Evolutionary conservation across 2,329 filamentous ascomycete species (phyloP).

Genomic region (Verticillium klebahnii): DNA sequence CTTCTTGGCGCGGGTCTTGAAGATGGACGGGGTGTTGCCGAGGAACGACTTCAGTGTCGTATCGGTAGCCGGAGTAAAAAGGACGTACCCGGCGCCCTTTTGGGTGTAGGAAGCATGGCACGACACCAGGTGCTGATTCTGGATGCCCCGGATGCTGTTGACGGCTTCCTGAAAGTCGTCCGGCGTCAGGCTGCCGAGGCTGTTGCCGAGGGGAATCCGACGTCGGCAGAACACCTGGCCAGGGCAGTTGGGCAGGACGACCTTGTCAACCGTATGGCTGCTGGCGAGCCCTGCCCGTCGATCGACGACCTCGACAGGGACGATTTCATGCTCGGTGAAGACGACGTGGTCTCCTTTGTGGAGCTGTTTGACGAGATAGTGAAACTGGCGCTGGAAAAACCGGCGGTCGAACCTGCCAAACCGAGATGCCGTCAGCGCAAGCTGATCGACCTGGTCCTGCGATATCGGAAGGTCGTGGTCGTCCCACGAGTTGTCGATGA

Average conservation of each 20-base stretch:
- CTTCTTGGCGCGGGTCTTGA: slow-evolving; percentile 58
- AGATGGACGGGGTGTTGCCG: slow-evolving; percentile 54
- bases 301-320: slow-evolving; percentile 65
- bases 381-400: slow-evolving; percentile 67
- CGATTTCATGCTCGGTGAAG: slow-evolving; percentile 63
- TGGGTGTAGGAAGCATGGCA: slow-evolving; percentile 68
- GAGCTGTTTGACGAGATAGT: slow-evolving; percentile 63
- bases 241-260: slow-evolving; percentile 59
- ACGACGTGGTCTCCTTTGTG: slow-evolving; percentile 55
- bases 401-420: slow-evolving; percentile 62
- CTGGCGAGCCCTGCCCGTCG: slow-evolving; percentile 41
- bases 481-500: slow-evolving; percentile 73
- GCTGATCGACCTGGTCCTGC: slow-evolving; percentile 58
- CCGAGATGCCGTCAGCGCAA: slow-evolving; percentile 53
- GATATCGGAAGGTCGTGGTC: slow-evolving; percentile 70
- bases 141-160: slow-evolving; percentile 50
- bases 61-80: slow-evolving; percentile 64
- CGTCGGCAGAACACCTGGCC: slow-evolving; percentile 54
- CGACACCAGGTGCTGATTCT: slow-evolving; percentile 66
- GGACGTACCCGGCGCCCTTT: slow-evolving; percentile 57
- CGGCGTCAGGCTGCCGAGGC: slow-evolving; percentile 37
- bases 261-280: slow-evolving; percentile 43
- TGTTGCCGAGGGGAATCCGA: slow-evolving; percentile 47
- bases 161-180: slow-evolving; percentile 59
- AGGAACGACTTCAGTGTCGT: slow-evolving; percentile 65